Evolutionary conservation across 441 rosid genomes (phyloP).

Genomic region (Bruguiera hainesii): DNA sequence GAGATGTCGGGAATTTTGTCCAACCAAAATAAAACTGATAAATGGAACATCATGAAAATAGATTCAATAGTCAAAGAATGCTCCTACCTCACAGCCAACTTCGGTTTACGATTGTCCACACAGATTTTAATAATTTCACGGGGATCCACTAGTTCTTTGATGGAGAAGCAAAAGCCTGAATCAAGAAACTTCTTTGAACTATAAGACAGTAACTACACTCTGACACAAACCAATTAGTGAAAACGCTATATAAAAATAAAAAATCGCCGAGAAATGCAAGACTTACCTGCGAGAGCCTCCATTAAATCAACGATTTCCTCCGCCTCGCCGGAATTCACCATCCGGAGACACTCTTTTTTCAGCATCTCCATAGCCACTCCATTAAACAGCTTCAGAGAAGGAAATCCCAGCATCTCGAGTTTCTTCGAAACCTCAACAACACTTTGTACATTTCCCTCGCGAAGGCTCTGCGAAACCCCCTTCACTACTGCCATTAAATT

Average conservation of each 20-base stretch:
- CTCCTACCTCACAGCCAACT: conserved; percentile 67
- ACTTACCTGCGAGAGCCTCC: conserved; percentile 75
- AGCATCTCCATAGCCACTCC: conserved; percentile 39
- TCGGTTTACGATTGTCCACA: conserved; percentile 51
- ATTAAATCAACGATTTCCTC: conserved; percentile 50
- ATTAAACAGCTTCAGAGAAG: conserved; percentile 51
- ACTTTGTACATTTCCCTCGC: conserved; percentile 47
- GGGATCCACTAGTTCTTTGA: conserved; percentile 67
- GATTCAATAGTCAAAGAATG: background rate
- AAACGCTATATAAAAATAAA: background rate
- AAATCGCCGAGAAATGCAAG: background rate
- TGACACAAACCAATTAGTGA: background rate
- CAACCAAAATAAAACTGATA: background rate
- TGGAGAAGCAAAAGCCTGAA: conserved; percentile 60
- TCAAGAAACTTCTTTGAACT: conserved; percentile 20
- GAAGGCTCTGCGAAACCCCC: conserved; percentile 48
- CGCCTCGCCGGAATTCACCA: conserved; percentile 45
- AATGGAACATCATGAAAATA: background rate
- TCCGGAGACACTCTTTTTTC: conserved; percentile 50
- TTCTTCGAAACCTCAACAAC: conserved; percentile 52
- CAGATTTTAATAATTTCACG: conserved; percentile 49
- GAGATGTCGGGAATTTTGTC: too few relatives aligned
- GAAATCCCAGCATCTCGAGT: conserved; percentile 52
- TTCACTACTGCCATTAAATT: conserved; percentile 39
- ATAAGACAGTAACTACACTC: conserved; percentile 2